Conservation (phyloP, 768 basidiomycete genomes). For the Tricholoma matsutake region DNA sequence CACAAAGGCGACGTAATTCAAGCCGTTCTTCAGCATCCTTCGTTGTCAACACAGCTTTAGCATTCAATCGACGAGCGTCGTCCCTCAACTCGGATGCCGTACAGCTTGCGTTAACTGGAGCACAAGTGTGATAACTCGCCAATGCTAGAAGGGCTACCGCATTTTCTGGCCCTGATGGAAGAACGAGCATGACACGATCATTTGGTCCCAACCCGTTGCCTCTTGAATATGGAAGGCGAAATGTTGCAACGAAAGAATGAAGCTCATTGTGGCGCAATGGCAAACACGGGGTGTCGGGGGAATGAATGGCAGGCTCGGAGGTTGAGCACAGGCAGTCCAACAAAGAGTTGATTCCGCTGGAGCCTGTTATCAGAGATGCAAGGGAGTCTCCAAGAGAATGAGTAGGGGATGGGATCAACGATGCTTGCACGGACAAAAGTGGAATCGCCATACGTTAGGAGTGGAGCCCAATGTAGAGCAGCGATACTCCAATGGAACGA, state of each 20-base stretch:
- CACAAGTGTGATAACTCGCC: conserved; percentile 42
- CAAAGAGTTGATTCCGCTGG: conserved; percentile 29
- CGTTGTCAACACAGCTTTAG: conserved; percentile 40
- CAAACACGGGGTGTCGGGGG: conserved; percentile 32
- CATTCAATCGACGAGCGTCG: conserved; percentile 37
- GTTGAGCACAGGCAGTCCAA: conserved; percentile 39
- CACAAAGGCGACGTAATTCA: conserved; percentile 28
- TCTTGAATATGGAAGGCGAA: conserved; percentile 35
- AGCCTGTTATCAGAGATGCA: conserved; percentile 28
- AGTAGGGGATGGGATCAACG: conserved; percentile 19
- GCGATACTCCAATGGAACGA: too few relatives aligned
- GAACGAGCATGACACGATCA: conserved; percentile 43
- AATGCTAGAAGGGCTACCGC: conserved; percentile 44
- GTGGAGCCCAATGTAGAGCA: too few relatives aligned
- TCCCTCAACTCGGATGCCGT: conserved; percentile 42
- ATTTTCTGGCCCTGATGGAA: conserved; percentile 45
- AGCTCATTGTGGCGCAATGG: conserved; percentile 35
- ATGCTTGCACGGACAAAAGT: conserved; percentile 29
- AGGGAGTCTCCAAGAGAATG: conserved; percentile 38
- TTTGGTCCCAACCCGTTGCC: conserved; percentile 33
- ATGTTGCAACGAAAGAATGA: conserved; percentile 35
- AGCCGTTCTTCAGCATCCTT: conserved; percentile 38
- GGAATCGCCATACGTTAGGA: conserved; percentile 26
- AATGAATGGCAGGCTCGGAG: conserved; percentile 34
- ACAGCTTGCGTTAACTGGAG: conserved; percentile 45